Percentiles rank a stretch among this genome's conserved stretches.
phyloP scores from a whole-genome alignment of 495 filamentous ascomycete species.

The Penicillium maclennaniae region DNA sequence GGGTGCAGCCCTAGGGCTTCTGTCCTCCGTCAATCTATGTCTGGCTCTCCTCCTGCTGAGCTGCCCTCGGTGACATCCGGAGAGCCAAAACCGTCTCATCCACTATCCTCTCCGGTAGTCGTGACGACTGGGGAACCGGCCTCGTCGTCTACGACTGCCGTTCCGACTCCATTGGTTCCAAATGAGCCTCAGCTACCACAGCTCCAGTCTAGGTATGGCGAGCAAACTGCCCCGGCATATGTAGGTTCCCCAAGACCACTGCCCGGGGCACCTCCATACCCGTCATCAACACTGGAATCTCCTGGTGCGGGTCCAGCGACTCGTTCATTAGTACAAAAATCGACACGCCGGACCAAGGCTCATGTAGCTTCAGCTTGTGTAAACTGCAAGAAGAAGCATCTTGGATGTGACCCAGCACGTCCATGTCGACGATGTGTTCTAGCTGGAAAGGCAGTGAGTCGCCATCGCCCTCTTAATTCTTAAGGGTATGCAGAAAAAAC shows the following conservation, averaged over 20 bases:
- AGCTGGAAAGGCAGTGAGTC: conserved; percentile 62
- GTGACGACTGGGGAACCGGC: conserved; percentile 10
- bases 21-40: conserved; percentile 78
- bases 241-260: conserved; percentile 22
- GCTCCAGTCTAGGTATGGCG: conserved; percentile 21
- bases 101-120: conserved; percentile 33
- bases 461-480: neutral
- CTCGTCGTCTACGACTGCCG: neutral
- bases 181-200: conserved; percentile 20
- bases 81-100: conserved; percentile 45
- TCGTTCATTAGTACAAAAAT: conserved; percentile 49
- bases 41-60: conserved; percentile 65
- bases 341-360: conserved; percentile 82
- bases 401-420: conserved; percentile 68
- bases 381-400: conserved; percentile 94
- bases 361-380: conserved; percentile 97
- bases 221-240: conserved; percentile 29
- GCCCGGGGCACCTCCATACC: conserved; percentile 26
- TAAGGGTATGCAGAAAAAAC: neutral
- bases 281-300: conserved; percentile 26
- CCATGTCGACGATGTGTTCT: conserved; percentile 61
- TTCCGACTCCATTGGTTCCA: conserved; percentile 17
- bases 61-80: conserved; percentile 58
- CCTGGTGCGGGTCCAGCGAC: conserved; percentile 19
- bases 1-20: conserved; percentile 62